Evolutionary conservation across 1,139 yeast species (phyloP), one percentile per base, ranked within the genome.

Genomic region (Hansenula sp.): DNA sequence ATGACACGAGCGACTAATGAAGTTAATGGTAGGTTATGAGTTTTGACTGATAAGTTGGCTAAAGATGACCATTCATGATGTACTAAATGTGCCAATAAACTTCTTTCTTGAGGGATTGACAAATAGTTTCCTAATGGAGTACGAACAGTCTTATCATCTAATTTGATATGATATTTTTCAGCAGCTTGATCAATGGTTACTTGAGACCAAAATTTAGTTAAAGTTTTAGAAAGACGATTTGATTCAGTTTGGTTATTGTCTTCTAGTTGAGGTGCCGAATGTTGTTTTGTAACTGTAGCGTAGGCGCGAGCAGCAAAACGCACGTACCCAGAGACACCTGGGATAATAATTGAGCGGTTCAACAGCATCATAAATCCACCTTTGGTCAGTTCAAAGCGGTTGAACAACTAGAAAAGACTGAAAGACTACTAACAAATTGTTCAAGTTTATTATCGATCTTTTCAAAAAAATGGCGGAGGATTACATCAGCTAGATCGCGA

Each of bases 31-130:
- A 93, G 72, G 21, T 88, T 71, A 59, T 85, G 86, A 29, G 93
- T 84, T 61, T 86, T 87, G 55, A 91, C 78, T 51, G 84, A 79
- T 51, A 84, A 72, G 45, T 77, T 75, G 1, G 95, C 80, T 47
- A 93, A 68, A 41, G 77, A 76, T 43, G 81, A 74, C 99, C 99
- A 94, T 67, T 93, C 99, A 59, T 89, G 90, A 36, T 81, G 81
- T 35, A 94, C 70, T 58, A 91, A 66, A 53, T 81, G 73, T 0
- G 97, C 96, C 51, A 93, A 69, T 19, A 77, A 65, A 38, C 74
- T 68, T 60, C 86, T 84, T 16, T 67, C 51, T 30, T 64, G 60
- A 2, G 96, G 96, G 16, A 94, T 66, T 2, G 78, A 67, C 46
- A 93, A 63, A 13, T 79, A 75, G 60, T 81, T 74, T 1, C 98